A percentile compares a stretch with the other conserved stretches of the same genome.
Evolutionary conservation across 495 filamentous ascomycete species (phyloP).

Genomic region (Hypomontagnella monticulosa): DNA sequence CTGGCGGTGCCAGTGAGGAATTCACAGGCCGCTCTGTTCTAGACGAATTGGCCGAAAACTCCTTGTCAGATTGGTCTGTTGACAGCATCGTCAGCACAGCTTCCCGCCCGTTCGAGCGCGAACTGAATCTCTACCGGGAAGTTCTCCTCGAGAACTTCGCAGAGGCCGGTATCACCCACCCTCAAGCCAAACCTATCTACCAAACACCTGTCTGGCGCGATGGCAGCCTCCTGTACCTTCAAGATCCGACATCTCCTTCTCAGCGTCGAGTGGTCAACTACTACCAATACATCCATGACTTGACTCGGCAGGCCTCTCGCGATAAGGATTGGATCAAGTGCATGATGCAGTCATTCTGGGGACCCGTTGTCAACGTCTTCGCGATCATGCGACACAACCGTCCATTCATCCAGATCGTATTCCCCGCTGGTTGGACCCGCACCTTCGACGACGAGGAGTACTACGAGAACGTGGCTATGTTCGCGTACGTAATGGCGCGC

Average conservation of each 20-base stretch:
- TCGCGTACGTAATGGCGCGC: conserved; percentile 14
- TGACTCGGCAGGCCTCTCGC: conserved; percentile 7
- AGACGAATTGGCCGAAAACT: no score
- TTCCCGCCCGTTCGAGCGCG: background rate
- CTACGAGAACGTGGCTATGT: conserved; percentile 3
- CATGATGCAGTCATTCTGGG: conserved; percentile 23
- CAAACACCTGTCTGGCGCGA: background rate
- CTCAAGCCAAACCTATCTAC: background rate
- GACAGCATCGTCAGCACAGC: no score
- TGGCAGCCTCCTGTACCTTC: background rate
- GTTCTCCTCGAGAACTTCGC: background rate
- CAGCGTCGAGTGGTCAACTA: background rate
- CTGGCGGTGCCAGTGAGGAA: no score
- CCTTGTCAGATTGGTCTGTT: no score
- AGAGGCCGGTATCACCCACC: background rate
- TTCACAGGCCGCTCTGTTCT: no score
- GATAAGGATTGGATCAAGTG: conserved; percentile 12
- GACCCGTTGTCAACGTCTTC: conserved; percentile 3
- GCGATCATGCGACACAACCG: background rate
- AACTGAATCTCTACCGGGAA: background rate
- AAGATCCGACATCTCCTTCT: background rate
- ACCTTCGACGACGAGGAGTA: background rate
- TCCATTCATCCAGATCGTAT: conserved; percentile 16
- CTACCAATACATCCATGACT: background rate
- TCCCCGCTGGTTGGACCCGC: background rate